These are phyloP conservation scores for Papiliotrema nemorosa DNA, from an alignment of 1,284 basidiomycete genomes.

Conservation along the genomic window DNA sequence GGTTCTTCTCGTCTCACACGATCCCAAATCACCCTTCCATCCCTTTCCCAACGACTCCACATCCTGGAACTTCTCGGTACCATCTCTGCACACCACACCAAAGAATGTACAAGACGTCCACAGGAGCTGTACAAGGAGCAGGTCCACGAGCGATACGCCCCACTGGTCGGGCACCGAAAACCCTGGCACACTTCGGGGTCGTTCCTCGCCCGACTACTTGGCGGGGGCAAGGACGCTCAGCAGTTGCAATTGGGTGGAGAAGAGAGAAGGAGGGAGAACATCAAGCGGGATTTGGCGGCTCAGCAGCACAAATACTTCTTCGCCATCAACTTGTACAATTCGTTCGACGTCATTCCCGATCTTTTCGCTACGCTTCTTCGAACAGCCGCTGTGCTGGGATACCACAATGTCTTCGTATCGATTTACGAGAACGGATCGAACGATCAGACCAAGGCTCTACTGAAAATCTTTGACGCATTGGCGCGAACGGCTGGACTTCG, in stretches of 20 bases:
- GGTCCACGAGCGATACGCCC: slow-evolving; percentile 73
- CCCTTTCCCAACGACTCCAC: slow-evolving; percentile 71
- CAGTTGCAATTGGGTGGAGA: slow-evolving; percentile 52
- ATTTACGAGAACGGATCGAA: slow-evolving; percentile 97
- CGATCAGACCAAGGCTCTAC: slow-evolving; percentile 92
- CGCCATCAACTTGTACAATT: slow-evolving; percentile 95
- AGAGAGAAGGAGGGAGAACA: slow-evolving; percentile 50
- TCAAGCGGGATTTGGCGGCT: slow-evolving; percentile 50
- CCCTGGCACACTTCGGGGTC: slow-evolving; percentile 56
- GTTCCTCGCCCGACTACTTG: slow-evolving; percentile 58
- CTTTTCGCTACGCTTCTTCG: slow-evolving; percentile 94
- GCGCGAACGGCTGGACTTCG: slow-evolving; percentile 82
- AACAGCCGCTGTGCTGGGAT: slow-evolving; percentile 80
- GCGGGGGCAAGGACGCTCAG: slow-evolving; percentile 30
- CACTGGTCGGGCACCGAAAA: slow-evolving; percentile 71
- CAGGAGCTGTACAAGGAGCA: slow-evolving; percentile 81
- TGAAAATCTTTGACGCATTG: slow-evolving; percentile 86
- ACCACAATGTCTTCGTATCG: slow-evolving; percentile 92
- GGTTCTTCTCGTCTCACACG: slow-evolving; percentile 30
- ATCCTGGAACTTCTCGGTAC: slow-evolving; percentile 80
- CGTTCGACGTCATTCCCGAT: slow-evolving; percentile 96
- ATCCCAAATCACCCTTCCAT: slow-evolving; percentile 54
- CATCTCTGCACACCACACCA: slow-evolving; percentile 82
- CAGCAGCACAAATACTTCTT: slow-evolving; percentile 93
- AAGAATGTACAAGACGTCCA: slow-evolving; percentile 76